Evolutionary conservation across 2,329 filamentous ascomycete genomes (phyloP).

Genomic region (Hypoxylon sp.): DNA sequence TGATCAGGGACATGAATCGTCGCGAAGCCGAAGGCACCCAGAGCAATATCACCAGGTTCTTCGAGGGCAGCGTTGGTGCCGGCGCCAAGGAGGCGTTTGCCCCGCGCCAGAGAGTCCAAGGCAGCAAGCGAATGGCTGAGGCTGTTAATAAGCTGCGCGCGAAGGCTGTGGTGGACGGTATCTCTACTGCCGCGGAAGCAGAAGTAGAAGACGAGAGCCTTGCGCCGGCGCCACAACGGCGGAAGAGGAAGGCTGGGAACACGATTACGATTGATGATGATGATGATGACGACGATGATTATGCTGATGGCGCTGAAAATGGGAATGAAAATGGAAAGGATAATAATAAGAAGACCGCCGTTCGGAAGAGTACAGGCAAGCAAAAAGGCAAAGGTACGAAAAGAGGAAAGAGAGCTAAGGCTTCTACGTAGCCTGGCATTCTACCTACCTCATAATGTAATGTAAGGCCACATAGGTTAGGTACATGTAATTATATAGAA

Average conservation of each 20-base stretch:
- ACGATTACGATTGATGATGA: constrained; percentile 41
- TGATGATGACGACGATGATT: constrained; percentile 44
- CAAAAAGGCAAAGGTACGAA: constrained; percentile 37
- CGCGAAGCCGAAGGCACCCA: constrained; percentile 92
- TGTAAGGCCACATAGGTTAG: not conserved
- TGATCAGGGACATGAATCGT: constrained; percentile 95
- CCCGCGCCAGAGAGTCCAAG: constrained; percentile 75
- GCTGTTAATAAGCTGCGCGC: constrained; percentile 78
- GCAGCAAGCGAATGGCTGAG: constrained; percentile 82
- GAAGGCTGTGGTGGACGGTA: constrained; percentile 59
- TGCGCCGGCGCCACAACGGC: constrained; percentile 33
- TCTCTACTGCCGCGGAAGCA: not conserved
- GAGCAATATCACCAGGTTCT: constrained; percentile 94
- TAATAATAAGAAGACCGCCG: constrained; percentile 29
- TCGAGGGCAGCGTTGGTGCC: constrained; percentile 80
- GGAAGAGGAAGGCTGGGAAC: constrained; percentile 55
- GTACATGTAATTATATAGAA: not conserved
- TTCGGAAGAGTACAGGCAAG: constrained; percentile 33
- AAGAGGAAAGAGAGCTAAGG: constrained; percentile 52
- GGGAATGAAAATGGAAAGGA: constrained; percentile 34
- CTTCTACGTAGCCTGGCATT: constrained; percentile 32
- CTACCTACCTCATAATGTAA: not conserved
- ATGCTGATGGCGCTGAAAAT: constrained; percentile 32
- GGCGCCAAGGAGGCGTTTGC: constrained; percentile 78
- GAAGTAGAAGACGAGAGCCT: constrained; percentile 42